phyloP scores from a whole-genome alignment of 176 grass and related monocot genomes.

The Juncus effusus region DNA sequence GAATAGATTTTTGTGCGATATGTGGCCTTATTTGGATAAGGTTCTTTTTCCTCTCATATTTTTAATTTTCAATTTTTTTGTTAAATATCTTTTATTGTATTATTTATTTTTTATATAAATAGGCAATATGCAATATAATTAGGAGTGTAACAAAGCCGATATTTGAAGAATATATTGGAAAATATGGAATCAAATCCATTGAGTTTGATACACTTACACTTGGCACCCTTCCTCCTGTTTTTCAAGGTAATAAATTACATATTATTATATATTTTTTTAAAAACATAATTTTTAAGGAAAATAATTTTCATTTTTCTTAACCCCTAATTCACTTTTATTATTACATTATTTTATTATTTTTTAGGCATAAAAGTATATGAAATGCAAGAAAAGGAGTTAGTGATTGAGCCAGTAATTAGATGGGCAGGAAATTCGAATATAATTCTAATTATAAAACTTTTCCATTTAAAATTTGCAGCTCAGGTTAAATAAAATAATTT shows the following conservation, averaged over 20 bases:
- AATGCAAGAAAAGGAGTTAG: constrained; percentile 80
- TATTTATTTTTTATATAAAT: constrained; percentile 11
- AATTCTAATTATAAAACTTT: constrained; percentile 45
- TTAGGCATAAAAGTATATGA: constrained; percentile 88
- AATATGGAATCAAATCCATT: constrained; percentile 79
- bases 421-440: constrained; percentile 79
- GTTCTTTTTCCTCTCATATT: constrained; percentile 54
- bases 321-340: too few relatives aligned
- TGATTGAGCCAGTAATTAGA: constrained; percentile 78
- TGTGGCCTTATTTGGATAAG: constrained; percentile 97
- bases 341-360: constrained; percentile 14
- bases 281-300: not conserved
- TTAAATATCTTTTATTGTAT: not conserved
- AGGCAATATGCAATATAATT: constrained; percentile 88
- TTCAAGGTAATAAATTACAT: too few relatives aligned
- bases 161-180: constrained; percentile 78
- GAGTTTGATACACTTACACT: constrained; percentile 68
- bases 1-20: constrained; percentile 67
- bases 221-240: constrained; percentile 64
- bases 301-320: too few relatives aligned
- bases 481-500: constrained; percentile 47
- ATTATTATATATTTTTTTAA: not conserved
- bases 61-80: constrained; percentile 26
- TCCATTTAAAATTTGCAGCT: constrained; percentile 43
- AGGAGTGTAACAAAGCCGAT: constrained; percentile 50